These are phyloP conservation scores for Nemania abortiva DNA, from an alignment of 2,329 filamentous ascomycete species.

Conservation along the genomic window DNA sequence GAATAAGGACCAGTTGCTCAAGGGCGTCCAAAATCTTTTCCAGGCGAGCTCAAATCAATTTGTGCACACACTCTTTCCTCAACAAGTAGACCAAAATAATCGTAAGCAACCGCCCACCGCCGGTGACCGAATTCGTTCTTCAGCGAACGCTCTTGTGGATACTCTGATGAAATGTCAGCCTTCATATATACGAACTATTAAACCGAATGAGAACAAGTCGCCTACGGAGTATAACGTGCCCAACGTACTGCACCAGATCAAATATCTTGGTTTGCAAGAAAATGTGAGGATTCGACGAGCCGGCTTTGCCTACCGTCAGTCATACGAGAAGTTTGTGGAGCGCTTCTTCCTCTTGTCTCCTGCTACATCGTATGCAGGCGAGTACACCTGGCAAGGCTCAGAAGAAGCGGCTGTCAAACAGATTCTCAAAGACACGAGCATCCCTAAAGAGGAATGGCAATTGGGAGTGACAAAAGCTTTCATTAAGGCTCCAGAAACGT, in stretches of 20 bases:
- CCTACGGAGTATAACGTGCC: slow-evolving; percentile 89
- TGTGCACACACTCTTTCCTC: slow-evolving; percentile 87
- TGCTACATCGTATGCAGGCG: slow-evolving; percentile 94
- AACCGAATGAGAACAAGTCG: slow-evolving; percentile 99
- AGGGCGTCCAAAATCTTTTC: slow-evolving; percentile 90
- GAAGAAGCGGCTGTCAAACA: slow-evolving; percentile 88
- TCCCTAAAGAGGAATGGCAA: slow-evolving; percentile 95
- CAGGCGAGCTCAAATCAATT: slow-evolving; percentile 87
- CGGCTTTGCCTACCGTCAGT: slow-evolving; percentile 96
- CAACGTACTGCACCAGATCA: slow-evolving; percentile 98
- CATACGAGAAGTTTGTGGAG: slow-evolving; percentile 98
- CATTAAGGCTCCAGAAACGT: slow-evolving; percentile 96
- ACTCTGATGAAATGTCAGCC: slow-evolving; percentile 98
- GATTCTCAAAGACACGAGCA: slow-evolving; percentile 96
- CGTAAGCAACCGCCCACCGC: slow-evolving; percentile 93
- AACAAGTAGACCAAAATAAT: slow-evolving; percentile 96
- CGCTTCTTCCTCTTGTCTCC: slow-evolving; percentile 96
- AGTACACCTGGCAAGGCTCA: slow-evolving; percentile 95
- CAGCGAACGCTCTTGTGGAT: slow-evolving; percentile 92
- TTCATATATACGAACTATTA: slow-evolving; percentile 98
- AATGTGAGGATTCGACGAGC: slow-evolving; percentile 97
- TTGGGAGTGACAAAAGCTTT: slow-evolving; percentile 98
- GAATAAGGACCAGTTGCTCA: slow-evolving; percentile 97
- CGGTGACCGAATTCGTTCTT: slow-evolving; percentile 94
- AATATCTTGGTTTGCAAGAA: slow-evolving; percentile 98